Conservation (phyloP, 352 stramenopile species). For the Aphanomyces invadans region DNA sequence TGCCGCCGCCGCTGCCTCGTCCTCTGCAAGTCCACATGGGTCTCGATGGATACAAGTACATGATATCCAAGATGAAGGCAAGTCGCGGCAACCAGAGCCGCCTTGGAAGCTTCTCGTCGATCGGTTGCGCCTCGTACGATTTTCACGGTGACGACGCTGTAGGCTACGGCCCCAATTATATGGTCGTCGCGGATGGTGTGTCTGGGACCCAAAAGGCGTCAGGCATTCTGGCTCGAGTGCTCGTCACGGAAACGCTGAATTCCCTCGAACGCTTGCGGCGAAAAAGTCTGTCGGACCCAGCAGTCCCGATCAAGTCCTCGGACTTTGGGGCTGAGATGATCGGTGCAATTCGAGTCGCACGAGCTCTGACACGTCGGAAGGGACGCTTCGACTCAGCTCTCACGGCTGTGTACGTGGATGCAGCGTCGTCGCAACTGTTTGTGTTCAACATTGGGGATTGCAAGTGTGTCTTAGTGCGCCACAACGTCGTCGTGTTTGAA, state of each 20-base stretch:
- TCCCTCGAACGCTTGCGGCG: conserved; percentile 65
- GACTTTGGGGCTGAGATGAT: conserved; percentile 67
- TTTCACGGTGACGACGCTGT: conserved; percentile 83
- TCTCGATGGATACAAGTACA: conserved; percentile 23
- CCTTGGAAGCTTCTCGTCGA: conserved; percentile 50
- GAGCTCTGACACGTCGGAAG: conserved; percentile 66
- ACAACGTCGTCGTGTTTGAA: conserved; percentile 63
- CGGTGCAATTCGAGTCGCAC: conserved; percentile 57
- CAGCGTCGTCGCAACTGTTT: conserved; percentile 60
- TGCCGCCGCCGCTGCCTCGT: neutral
- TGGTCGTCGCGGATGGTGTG: conserved; percentile 80
- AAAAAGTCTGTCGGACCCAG: conserved; percentile 29
- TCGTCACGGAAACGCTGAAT: conserved; percentile 68
- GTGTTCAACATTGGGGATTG: conserved; percentile 83
- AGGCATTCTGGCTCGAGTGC: conserved; percentile 63
- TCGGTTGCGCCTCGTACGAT: conserved; percentile 62
- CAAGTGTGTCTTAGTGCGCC: conserved; percentile 76
- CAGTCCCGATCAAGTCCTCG: conserved; percentile 33
- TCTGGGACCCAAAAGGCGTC: conserved; percentile 81
- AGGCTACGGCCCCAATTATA: conserved; percentile 75
- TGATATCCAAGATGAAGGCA: conserved; percentile 22
- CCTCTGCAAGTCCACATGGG: neutral
- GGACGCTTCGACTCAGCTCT: conserved; percentile 77
- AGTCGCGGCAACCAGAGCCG: conserved; percentile 24
- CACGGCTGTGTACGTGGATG: conserved; percentile 73